Base-by-base conservation (phyloP, 2,329 filamentous ascomycete genomes). In the Aspergillus pseudoviridinutans region DNA sequence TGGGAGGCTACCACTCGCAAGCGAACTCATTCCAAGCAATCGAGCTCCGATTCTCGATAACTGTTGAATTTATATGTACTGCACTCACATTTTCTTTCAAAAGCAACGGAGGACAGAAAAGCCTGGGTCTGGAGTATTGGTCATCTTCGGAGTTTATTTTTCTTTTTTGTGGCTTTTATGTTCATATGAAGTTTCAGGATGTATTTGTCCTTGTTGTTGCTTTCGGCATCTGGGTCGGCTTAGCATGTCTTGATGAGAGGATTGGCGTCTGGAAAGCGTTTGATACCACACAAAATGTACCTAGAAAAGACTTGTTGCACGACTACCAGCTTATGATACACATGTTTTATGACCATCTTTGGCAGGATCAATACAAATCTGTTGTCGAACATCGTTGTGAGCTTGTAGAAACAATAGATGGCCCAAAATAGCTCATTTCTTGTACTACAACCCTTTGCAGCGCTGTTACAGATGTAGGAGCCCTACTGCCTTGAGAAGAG, bases 1-100 rank as follows among this genome's bases (percentile, higher is more conserved):
- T 78, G 76, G 70, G 80, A 82, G 60, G 78, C 79, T 27, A 72
- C 74, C 38, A 71, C 68, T 55, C 70, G 70, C 61, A 75, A 72
- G 61, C 70, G 62, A 29, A 55, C 64, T 22, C 70, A 69, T 49
- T 58, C 62, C n/a, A 61, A 68, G 27, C 60, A 64, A 51, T 54
- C 62, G 44, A 71, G 61, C 58, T 54, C 50, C 17, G 59, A 56
- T 32, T 63, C 61, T 53, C 54, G 49, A 49, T 54, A 55, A 58
- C 24, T 17, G 20, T 47, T 47, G 44, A 12, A 47, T 25, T 47
- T 12, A 25, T 10, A 24, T 25, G 12, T 24, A 44, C 27, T 58
- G 24, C 42, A 24, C 52, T 10, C 24, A 22, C 52, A 54, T 54
- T 50, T 53, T 44, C n/a, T 35, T 17, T 44, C 54, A 49, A 56